A percentile compares a stretch with the other conserved stretches of the same genome.
phyloP scores from a whole-genome alignment of 1,284 basidiomycete species.

The Marasmius fiardii region DNA sequence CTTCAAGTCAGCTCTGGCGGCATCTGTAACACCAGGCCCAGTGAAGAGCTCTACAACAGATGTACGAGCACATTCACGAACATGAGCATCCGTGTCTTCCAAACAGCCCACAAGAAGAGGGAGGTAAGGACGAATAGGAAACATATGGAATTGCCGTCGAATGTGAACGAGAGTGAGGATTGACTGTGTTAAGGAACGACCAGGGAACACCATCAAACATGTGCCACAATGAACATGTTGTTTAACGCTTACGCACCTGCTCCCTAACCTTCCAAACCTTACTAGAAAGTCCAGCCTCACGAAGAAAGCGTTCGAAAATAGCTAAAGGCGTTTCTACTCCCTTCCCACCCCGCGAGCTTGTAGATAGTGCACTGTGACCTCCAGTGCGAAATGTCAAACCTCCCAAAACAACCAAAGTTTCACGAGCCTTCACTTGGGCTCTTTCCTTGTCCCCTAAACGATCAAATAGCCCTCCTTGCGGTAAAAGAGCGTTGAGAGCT shows the following conservation, averaged over 20 bases:
- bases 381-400: slow-evolving; percentile 62
- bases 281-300: slow-evolving; percentile 70
- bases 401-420: slow-evolving; percentile 69
- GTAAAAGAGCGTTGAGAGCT: slow-evolving; percentile 64
- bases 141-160: slow-evolving; percentile 60
- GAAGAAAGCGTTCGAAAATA: slow-evolving; percentile 74
- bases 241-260: slow-evolving; percentile 51
- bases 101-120: slow-evolving; percentile 78
- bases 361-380: slow-evolving; percentile 37
- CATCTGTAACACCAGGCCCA: slow-evolving; percentile 75
- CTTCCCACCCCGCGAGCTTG: slow-evolving; percentile 59
- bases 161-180: slow-evolving; percentile 67
- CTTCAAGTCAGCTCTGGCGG: slow-evolving; percentile 90
- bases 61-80: slow-evolving; percentile 81
- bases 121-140: slow-evolving; percentile 85
- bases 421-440: slow-evolving; percentile 71
- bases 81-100: slow-evolving; percentile 88
- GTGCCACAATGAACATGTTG: background rate
- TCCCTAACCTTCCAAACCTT: slow-evolving; percentile 82
- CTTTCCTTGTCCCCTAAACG: slow-evolving; percentile 81
- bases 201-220: slow-evolving; percentile 6
- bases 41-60: slow-evolving; percentile 86
- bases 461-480: slow-evolving; percentile 75
- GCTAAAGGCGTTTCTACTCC: slow-evolving; percentile 72
- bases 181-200: slow-evolving; percentile 43